Base-by-base conservation (phyloP, 1,139 yeast species). In the Blastobotrys indianensis region DNA sequence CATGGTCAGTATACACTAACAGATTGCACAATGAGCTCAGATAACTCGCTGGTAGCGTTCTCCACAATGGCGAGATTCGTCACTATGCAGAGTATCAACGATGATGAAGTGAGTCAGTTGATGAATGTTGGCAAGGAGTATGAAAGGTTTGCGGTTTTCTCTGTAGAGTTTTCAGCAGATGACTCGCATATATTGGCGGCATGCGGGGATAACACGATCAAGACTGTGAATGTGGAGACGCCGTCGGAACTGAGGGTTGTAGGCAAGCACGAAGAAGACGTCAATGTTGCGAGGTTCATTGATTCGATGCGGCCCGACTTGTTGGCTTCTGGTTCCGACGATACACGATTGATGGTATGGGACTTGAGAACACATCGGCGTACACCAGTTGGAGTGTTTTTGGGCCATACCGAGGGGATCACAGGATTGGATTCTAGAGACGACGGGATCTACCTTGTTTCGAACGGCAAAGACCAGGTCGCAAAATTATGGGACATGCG, bases 261-360 rank as follows among this genome's bases (percentile, higher is more conserved):
- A 17, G 41, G 50, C 31, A 36, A 51, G 3, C 49, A 45, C 32
- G 51, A 51, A n/a, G 42, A 47, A 7, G 54, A 52, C 28, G 47
- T 44, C 12, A 39, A 48, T 25, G 31, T 43, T 31, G 33, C 39
- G 13, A 42, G 38, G 29, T 16, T 35, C 39, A 13, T 52, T 28
- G 46, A 41, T 38, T 10, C 23, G 4, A 17, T 32, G 7, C n/a
- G 31, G 7, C 90, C 88, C 1, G 81, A 82, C 55, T 74, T 81
- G 23, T 73, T 86, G 34, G 75, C 85, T 5, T 80, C 90, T 40
- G 95, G 95, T 0, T 82, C 92, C 1, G 90, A 87, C 61, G 96
- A 87, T 62, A 75, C 83, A 37, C 81, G 84, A 1, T 81, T 86
- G 4, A 72, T 94, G 55, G 86, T 87, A 2, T 87, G 95, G 95